Conservation (phyloP, 1,284 basidiomycete genomes). For the Lentinus polychrous region DNA sequence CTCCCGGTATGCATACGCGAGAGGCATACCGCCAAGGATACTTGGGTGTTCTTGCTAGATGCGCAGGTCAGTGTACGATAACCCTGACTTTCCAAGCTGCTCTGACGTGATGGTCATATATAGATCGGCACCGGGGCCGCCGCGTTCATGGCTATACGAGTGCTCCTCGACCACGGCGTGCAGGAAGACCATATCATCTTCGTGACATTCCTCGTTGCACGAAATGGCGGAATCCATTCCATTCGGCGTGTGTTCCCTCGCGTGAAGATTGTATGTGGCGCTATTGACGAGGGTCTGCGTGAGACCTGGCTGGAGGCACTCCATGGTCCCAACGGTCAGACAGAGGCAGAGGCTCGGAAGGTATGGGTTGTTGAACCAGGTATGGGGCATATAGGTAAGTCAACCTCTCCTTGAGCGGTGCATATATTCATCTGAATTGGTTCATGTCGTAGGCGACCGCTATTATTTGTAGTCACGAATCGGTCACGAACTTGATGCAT, state of each 20-base stretch:
- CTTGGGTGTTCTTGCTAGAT: slow-evolving; percentile 89
- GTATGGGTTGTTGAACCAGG: slow-evolving; percentile 77
- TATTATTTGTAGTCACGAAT: slow-evolving; percentile 36
- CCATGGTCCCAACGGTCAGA: slow-evolving; percentile 23
- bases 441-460: slow-evolving; percentile 37
- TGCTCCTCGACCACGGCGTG: slow-evolving; percentile 94
- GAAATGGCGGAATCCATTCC: slow-evolving; percentile 72
- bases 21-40: slow-evolving; percentile 53
- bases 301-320: slow-evolving; percentile 56
- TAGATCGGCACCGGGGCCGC: slow-evolving; percentile 93
- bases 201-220: slow-evolving; percentile 83
- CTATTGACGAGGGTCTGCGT: slow-evolving; percentile 67
- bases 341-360: slow-evolving; percentile 39
- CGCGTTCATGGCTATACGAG: slow-evolving; percentile 94
- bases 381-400: slow-evolving; percentile 74
- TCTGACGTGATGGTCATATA: background rate
- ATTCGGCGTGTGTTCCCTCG: slow-evolving; percentile 78
- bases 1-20: slow-evolving; percentile 71
- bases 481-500: slow-evolving; percentile 10
- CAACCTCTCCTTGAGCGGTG: no score
- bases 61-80: slow-evolving; percentile 55
- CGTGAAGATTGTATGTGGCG: slow-evolving; percentile 78
- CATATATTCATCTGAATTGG: background rate
- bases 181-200: slow-evolving; percentile 79
- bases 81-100: background rate